Percentiles rank a stretch among this genome's conserved stretches.
Conservation (phyloP, 2,329 filamentous ascomycete genomes). For the Stagonosporopsis chrysanthemi region DNA sequence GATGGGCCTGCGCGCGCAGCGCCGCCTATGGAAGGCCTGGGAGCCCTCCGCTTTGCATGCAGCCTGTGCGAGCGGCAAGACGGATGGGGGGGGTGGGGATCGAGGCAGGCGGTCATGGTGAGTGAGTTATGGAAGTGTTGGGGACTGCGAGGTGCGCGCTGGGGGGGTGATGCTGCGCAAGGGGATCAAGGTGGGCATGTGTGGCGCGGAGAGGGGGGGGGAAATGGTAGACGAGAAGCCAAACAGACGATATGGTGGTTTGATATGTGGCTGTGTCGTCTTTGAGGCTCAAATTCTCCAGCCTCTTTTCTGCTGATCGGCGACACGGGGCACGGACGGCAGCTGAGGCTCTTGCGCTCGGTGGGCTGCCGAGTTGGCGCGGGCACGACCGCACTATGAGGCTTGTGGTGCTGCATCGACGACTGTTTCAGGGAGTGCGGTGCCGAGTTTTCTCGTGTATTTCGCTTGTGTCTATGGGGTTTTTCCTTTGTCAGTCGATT, state of each 20-base stretch:
- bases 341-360: not conserved
- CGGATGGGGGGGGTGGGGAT: not conserved
- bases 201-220: not conserved
- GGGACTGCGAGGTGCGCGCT: not conserved
- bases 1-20: not conserved
- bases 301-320: conserved; percentile 7
- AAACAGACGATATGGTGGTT: too few species aligned
- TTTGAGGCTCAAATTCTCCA: conserved; percentile 12
- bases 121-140: too few species aligned
- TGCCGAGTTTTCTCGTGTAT: not conserved
- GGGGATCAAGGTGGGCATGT: too few species aligned
- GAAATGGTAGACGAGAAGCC: too few species aligned
- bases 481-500: not conserved
- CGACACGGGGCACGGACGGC: not conserved
- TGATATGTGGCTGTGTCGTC: conserved; percentile 15
- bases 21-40: not conserved
- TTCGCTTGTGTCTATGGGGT: not conserved
- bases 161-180: too few species aligned
- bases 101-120: not conserved
- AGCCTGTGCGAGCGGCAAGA: not conserved
- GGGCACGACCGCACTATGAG: not conserved
- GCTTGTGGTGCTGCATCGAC: not conserved
- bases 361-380: not conserved
- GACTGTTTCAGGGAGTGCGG: not conserved
- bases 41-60: not conserved